Evolutionary conservation across 176 grass and related monocot species (phyloP), one percentile per base, ranked within the genome.

Genomic region (Cenchrus purpureus): DNA sequence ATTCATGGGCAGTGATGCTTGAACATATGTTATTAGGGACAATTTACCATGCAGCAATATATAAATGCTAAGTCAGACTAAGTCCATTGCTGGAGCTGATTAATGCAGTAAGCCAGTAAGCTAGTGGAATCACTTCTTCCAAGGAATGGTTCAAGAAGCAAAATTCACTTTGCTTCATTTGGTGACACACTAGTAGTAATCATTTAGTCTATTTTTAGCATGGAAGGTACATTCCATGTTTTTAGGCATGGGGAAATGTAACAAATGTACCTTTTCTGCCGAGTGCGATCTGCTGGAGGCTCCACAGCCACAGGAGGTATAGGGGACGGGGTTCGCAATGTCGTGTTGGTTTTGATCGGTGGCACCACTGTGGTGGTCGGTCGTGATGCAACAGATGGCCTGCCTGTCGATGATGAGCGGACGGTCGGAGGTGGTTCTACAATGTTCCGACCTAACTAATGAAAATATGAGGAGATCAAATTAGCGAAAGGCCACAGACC

Each of bases 391-490:
- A 92, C 20, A 5, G 93, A 89, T 58, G 90, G 69, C 50, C 94
- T 95, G 51, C 91, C 97, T 37, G 97, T 76, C 8, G 97, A 99
- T 83, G 86, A 86, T 65, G 97, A 99, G 60, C 97, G 90, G 31
- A 76, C 77, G 20, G 91, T 84, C 61, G 94, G 86, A 74, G 94
- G 90, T 57, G 84, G 87, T 51, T 99, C 97, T 89, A 88, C 90
- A 77, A 91, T 89, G 82, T 94, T 99, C 88, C 93, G 88, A 94
- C 91, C 94, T 98, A 93, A 95, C 95, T 98, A 93, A 91, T 98
- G 77, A 93, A 83, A 93, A 86, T 34, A 91, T 20, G 74, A 86
- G 72, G 76, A 90, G 20, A 82, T 82, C 60, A 73, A 90, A 91
- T 94, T 84, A 94, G 87, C 50, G 65, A 12, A 60, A 82, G 65